Base-by-base conservation (phyloP, 768 basidiomycete species). In the Lactifluus subvellereus region DNA sequence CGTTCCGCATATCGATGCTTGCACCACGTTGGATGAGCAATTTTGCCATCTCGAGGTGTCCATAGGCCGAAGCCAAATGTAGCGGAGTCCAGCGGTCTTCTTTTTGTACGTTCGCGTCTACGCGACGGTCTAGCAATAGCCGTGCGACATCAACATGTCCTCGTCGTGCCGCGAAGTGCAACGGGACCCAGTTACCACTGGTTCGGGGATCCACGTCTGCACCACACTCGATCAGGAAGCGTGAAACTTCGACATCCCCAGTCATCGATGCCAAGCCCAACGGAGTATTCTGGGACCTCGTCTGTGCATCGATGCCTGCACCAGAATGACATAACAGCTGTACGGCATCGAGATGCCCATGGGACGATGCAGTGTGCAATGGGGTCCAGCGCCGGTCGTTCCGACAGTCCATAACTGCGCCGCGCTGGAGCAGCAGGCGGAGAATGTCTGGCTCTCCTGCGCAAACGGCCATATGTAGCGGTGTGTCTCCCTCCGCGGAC, bases 71-170 rank as follows among this genome's bases (percentile, higher is more conserved):
- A 3, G 35, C 54, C 10, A 43, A 9, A 16, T 56, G 54, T 8
- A 61, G 20, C 3, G 60, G 54, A 9, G 54, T 55, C 60, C 47
- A 55, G 13, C 20, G 6, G 18, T 61, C 33, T 9, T 30, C 20
- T 9, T 48, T 42, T 10, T n/a, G 45, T 14, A 49, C 14, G 32
- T 60, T 54, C 18, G 38, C 37, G 20, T 54, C 52, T 27, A 45
- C 58, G 7, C 30, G 43, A 38, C 20, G 53, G 8, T 61, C 53
- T 5, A 64, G 45, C 37, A 62, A 47, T 33, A 62, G 27, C 5
- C 11, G 49, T 2, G 3, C 50, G 3, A 57, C 4, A 0, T 57
- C 43, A 1, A 47, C 0, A 18, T 53, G 42, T 20, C 40, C 56
- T 1, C 10, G 1, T 18, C 13, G 1, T 11, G 42, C 4, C 14